phyloP scores from a whole-genome alignment of 73 alveolate species.

The Effrenium voratum region DNA sequence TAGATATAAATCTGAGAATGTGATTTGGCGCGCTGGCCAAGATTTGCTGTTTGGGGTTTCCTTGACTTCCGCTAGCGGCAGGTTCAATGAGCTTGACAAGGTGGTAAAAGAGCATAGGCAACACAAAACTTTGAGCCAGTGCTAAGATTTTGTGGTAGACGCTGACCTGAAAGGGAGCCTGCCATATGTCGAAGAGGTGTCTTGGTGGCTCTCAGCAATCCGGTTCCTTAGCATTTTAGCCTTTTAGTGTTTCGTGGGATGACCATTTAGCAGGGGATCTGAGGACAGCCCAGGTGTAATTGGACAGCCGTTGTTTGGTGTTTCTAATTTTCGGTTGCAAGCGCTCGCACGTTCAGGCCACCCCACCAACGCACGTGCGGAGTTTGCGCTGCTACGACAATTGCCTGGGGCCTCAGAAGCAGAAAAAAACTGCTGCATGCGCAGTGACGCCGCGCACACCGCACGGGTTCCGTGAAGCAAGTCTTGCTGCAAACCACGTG shows the following conservation, averaged over 20 bases:
- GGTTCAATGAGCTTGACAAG: too few relatives aligned
- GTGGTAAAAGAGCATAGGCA: too few relatives aligned
- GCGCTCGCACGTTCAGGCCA: not conserved
- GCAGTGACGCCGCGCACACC: not conserved
- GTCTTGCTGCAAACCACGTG: not conserved
- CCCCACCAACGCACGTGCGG: conserved; percentile 27
- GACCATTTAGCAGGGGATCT: not conserved
- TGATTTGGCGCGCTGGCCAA: too few relatives aligned
- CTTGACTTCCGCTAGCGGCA: too few relatives aligned
- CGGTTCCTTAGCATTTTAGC: not conserved
- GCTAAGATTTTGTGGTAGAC: too few relatives aligned
- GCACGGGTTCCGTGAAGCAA: not conserved
- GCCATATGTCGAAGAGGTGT: not conserved
- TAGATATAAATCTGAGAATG: too few relatives aligned
- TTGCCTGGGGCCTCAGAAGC: not conserved
- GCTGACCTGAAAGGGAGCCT: too few relatives aligned
- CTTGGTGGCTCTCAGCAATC: too few relatives aligned
- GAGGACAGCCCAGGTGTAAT: too few relatives aligned
- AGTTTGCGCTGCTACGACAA: conserved; percentile 62
- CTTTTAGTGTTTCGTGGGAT: not conserved
- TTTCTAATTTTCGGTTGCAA: not conserved
- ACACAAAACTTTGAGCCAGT: too few relatives aligned
- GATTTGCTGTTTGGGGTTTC: too few relatives aligned
- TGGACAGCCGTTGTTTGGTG: not conserved
- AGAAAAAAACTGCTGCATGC: not conserved